Percentiles rank a stretch among this genome's conserved stretches.
These are phyloP conservation scores for Flammula alnicola DNA, from an alignment of 1,284 basidiomycete genomes.

Conservation along the genomic window DNA sequence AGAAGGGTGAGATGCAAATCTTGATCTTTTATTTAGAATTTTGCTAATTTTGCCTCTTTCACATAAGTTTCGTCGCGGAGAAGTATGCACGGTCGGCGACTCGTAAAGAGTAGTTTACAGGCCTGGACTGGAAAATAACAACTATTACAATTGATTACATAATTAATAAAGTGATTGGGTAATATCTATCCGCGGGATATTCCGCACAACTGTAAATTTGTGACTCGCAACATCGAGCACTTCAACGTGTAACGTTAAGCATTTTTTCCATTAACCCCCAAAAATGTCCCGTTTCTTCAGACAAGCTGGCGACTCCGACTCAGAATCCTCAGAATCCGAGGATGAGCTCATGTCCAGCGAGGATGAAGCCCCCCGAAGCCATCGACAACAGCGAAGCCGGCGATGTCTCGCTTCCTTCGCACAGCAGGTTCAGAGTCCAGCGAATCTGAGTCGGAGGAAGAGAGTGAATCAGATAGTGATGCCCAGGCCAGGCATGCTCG, in stretches of 20 bases:
- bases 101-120: neutral
- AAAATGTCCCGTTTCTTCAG: constrained; percentile 87
- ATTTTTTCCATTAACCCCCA: constrained; percentile 12
- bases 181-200: constrained; percentile 8
- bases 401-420: constrained; percentile 78
- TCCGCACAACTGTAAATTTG: constrained; percentile 23
- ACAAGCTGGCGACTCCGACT: constrained; percentile 81
- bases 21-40: neutral
- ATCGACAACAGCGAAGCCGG: constrained; percentile 57
- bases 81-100: constrained; percentile 3
- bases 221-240: constrained; percentile 12
- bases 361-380: constrained; percentile 60
- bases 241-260: constrained; percentile 5
- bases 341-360: constrained; percentile 83
- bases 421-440: constrained; percentile 55
- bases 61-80: constrained; percentile 17
- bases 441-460: constrained; percentile 46
- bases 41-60: neutral
- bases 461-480: constrained; percentile 44
- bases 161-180: constrained; percentile 11
- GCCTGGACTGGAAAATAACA: neutral
- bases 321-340: constrained; percentile 77
- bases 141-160: constrained; percentile 10
- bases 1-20: constrained; percentile 67
- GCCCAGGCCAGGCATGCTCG: constrained; percentile 45